Conservation (phyloP, 805 yeast genomes). For the Kodamaea kaohsiungensis region DNA sequence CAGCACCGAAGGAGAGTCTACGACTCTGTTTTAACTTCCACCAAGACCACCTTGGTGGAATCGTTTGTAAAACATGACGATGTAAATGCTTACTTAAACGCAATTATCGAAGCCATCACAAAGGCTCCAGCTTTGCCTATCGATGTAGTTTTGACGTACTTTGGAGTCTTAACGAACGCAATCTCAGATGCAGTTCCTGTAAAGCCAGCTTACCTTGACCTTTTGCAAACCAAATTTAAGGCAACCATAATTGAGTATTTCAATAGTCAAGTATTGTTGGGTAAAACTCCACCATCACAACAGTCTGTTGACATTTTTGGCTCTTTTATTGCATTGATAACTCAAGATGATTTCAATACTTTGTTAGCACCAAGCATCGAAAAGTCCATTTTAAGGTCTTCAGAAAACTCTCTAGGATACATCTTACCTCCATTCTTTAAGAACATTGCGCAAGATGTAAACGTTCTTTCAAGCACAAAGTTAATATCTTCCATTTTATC, state of each 20-base stretch:
- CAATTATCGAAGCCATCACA: conserved; percentile 3
- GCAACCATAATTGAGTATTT: conserved; percentile 20
- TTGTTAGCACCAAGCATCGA: conserved; percentile 62
- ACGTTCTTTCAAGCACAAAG: conserved; percentile 37
- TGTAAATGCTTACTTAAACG: conserved; percentile 2
- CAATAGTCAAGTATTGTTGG: conserved; percentile 44
- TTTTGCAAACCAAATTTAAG: conserved; percentile 13
- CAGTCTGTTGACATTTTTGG: conserved; percentile 39
- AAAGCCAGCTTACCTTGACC: conserved; percentile 23
- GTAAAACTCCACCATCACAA: conserved; percentile 43
- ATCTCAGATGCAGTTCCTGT: conserved; percentile 23
- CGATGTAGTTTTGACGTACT: conserved; percentile 17
- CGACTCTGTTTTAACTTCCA: conserved; percentile 30
- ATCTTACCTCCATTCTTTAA: conserved; percentile 54
- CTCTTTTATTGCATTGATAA: conserved; percentile 45
- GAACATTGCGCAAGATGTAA: conserved; percentile 21
- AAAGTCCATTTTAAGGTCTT: conserved; percentile 73
- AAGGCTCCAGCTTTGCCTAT: conserved; percentile 5
- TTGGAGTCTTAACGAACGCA: conserved; percentile 28
- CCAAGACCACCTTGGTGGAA: conserved; percentile 24
- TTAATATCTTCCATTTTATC: conserved; percentile 33
- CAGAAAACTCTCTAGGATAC: conserved; percentile 64
- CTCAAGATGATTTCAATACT: conserved; percentile 29
- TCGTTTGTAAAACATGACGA: conserved; percentile 6
- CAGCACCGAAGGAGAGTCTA: conserved; percentile 24